Percentiles rank a stretch among this genome's conserved stretches.
Conservation (phyloP, 2,329 filamentous ascomycete species). For the Sporothrix inflata region DNA sequence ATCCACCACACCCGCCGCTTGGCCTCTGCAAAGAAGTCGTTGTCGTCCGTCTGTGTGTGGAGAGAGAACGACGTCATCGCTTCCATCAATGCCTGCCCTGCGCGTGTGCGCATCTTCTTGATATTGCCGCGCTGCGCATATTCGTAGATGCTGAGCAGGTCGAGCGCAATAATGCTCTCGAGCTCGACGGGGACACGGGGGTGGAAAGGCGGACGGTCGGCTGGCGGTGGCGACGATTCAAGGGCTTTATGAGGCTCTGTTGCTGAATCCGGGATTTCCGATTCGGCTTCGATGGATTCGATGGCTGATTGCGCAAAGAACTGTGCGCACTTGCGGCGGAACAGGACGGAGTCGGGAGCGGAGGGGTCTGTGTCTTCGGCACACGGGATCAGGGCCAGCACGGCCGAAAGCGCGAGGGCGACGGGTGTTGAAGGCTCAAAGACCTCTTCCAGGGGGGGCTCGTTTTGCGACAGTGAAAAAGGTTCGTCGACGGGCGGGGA, state of each 20-base stretch:
- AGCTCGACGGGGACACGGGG: conserved; percentile 49
- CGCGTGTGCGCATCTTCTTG: conserved; percentile 54
- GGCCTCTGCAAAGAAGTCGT: conserved; percentile 50
- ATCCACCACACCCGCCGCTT: conserved; percentile 57
- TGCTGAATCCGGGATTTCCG: conserved; percentile 51
- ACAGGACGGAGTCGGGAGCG: conserved; percentile 46
- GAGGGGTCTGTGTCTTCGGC: conserved; percentile 45
- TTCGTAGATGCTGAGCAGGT: conserved; percentile 56
- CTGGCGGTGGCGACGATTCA: conserved; percentile 36
- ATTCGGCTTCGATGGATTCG: conserved; percentile 53
- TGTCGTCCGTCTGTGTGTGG: conserved; percentile 46
- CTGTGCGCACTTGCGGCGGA: conserved; percentile 53
- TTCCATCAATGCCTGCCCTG: conserved; percentile 51
- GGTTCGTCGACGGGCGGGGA: conserved; percentile 42
- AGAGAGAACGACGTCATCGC: conserved; percentile 53
- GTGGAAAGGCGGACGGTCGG: conserved; percentile 48
- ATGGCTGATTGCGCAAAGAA: conserved; percentile 52
- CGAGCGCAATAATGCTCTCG: conserved; percentile 53
- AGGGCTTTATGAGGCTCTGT: conserved; percentile 51
- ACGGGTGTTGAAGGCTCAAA: conserved; percentile 50
- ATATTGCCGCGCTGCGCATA: conserved; percentile 58
- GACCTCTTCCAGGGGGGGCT: conserved; percentile 42
- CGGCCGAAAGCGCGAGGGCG: conserved; percentile 52
- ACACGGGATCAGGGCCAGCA: conserved; percentile 53
- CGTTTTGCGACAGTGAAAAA: conserved; percentile 42